These are phyloP conservation scores for Trichoderma sp. DNA, from an alignment of 2,329 filamentous ascomycete species.

Conservation along the genomic window DNA sequence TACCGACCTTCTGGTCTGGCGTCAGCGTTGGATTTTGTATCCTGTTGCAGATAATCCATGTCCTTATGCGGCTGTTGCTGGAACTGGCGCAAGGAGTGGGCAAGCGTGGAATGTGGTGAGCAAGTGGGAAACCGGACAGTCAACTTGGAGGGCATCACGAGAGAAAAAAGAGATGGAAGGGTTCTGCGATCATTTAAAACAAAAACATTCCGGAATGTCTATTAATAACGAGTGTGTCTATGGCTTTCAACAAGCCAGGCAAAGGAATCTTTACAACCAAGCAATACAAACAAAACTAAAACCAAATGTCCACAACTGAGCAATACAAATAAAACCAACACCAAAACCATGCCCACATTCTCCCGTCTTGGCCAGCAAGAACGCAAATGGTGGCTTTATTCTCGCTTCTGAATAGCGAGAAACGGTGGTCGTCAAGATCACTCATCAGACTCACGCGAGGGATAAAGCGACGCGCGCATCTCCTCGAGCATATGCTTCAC, in stretches of 20 bases:
- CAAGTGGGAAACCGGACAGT: not conserved
- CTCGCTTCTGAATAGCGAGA: not conserved
- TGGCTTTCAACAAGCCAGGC: not conserved
- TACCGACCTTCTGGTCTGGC: constrained; percentile 3
- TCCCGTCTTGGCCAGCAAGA: not conserved
- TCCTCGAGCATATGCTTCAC: not conserved
- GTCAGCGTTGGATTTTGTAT: not conserved
- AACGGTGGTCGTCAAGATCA: not conserved
- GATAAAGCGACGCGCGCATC: not conserved
- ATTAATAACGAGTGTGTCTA: not conserved
- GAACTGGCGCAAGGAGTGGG: not conserved
- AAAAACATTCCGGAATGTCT: not conserved
- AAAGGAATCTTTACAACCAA: not conserved
- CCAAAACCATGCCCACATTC: not conserved
- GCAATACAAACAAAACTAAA: not conserved
- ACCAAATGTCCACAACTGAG: not conserved
- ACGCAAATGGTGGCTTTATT: not conserved
- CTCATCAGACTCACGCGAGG: not conserved
- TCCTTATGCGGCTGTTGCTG: not conserved
- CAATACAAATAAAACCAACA: not conserved
- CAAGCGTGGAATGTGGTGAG: not conserved
- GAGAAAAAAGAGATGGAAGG: not conserved
- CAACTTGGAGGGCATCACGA: not conserved
- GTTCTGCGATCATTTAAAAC: not conserved
- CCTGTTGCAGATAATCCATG: not conserved